Evolutionary conservation across 768 basidiomycete genomes (phyloP).

Genomic region (Leccinum boreale): DNA sequence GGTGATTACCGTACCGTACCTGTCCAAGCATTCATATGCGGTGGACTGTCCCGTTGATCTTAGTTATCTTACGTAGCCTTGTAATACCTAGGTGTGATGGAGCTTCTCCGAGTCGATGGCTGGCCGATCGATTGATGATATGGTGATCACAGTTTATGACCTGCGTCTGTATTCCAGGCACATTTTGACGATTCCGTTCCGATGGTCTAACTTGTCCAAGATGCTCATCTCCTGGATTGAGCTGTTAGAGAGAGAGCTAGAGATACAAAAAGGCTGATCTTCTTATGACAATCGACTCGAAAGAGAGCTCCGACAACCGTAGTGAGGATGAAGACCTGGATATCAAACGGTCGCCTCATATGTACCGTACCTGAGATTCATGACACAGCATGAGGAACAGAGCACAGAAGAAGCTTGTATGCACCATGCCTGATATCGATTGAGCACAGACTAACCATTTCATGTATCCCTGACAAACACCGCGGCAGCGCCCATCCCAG

Average conservation of each 20-base stretch:
- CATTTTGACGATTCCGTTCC: not conserved
- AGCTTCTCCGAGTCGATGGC: not conserved
- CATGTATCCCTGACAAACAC: slow-evolving; percentile 58
- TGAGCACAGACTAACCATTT: not conserved
- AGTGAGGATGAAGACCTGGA: not conserved
- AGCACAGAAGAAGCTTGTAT: not conserved
- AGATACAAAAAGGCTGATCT: not conserved
- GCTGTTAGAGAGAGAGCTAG: not conserved
- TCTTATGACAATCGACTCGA: not conserved
- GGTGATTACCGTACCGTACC: not conserved
- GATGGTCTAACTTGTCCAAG: not conserved
- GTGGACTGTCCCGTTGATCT: not conserved
- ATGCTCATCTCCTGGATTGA: not conserved
- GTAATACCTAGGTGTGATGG: not conserved
- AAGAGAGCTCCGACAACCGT: not conserved
- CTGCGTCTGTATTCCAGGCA: not conserved
- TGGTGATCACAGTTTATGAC: not conserved
- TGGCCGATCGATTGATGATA: not conserved
- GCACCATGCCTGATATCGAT: not conserved
- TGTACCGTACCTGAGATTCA: not conserved
- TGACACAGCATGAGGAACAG: not conserved
- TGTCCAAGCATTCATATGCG: not conserved
- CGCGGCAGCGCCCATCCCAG: slow-evolving; percentile 89
- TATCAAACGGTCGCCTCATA: not conserved
- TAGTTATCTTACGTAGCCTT: not conserved